Percentiles rank a stretch among this genome's conserved stretches.
Conservation (phyloP, 192 early-diverging fungal genomes). For the Gamsiella multidivaricata region DNA sequence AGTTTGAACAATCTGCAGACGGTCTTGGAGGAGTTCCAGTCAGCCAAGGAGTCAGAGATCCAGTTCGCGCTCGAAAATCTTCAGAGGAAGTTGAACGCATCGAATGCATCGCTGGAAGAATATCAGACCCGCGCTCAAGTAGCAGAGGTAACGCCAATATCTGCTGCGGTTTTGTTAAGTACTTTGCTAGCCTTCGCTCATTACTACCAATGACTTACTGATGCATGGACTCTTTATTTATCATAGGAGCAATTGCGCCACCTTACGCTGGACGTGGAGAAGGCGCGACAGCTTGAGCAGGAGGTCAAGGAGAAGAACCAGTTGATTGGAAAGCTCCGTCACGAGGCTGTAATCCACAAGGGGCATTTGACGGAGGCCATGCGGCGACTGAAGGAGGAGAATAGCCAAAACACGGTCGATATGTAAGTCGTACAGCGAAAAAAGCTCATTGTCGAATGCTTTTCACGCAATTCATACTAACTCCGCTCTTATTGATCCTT, state of each 20-base stretch:
- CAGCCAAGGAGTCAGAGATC: slow-evolving; percentile 69
- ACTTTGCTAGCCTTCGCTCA: too few relatives aligned
- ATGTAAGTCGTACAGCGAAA: too few relatives aligned
- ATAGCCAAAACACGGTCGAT: slow-evolving; percentile 83
- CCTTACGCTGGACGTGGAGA: slow-evolving; percentile 59
- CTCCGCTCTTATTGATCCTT: background rate
- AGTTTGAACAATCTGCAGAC: slow-evolving; percentile 83
- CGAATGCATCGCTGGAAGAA: slow-evolving; percentile 62
- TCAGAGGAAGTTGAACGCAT: slow-evolving; percentile 55
- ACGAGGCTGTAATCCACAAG: slow-evolving; percentile 87
- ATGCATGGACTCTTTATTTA: too few relatives aligned
- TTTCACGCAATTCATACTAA: background rate
- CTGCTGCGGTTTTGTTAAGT: too few relatives aligned
- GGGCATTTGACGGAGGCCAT: slow-evolving; percentile 93
- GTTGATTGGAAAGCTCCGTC: slow-evolving; percentile 81
- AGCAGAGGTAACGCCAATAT: slow-evolving; percentile 65
- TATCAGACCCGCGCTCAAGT: slow-evolving; percentile 62
- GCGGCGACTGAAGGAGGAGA: slow-evolving; percentile 83
- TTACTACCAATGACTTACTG: too few relatives aligned
- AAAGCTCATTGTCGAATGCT: too few relatives aligned
- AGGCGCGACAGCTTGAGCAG: slow-evolving; percentile 65
- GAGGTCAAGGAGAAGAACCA: slow-evolving; percentile 78
- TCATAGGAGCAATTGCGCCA: slow-evolving; percentile 67
- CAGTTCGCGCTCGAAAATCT: slow-evolving; percentile 69
- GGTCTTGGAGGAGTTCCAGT: slow-evolving; percentile 91